phyloP scores from a whole-genome alignment of 73 alveolate genomes.

The Tetrahymena malaccensis region DNA sequence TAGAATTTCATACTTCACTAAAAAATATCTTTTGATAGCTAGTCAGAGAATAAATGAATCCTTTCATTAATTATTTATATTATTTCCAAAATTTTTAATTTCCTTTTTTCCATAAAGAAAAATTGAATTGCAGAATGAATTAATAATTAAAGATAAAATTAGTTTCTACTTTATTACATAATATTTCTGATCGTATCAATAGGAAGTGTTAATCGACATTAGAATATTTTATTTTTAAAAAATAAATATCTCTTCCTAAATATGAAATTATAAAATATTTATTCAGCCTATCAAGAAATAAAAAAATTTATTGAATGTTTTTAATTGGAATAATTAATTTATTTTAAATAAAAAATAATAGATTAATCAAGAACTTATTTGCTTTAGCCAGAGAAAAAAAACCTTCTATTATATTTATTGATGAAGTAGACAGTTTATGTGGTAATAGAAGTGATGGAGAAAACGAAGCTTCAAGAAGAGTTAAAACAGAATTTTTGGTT shows the following conservation, averaged over 20 bases:
- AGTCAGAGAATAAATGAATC: not conserved
- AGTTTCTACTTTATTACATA: too few relatives aligned
- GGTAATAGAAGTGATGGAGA: conserved; percentile 75
- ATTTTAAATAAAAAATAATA: not conserved
- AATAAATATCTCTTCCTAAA: not conserved
- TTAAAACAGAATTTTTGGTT: conserved; percentile 94
- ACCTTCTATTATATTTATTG: conserved; percentile 96
- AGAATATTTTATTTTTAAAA: too few relatives aligned
- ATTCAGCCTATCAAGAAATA: too few relatives aligned
- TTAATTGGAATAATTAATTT: too few relatives aligned
- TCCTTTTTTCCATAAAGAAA: not conserved
- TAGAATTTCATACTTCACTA: not conserved
- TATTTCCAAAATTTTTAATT: too few relatives aligned
- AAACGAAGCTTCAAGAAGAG: conserved; percentile 93
- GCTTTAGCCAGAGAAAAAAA: conserved; percentile 94
- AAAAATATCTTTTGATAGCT: not conserved
- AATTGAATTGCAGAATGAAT: too few relatives aligned
- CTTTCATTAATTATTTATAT: not conserved
- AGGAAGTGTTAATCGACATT: not conserved
- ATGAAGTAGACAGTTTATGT: conserved; percentile 86
- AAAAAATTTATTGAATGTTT: too few relatives aligned
- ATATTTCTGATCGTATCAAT: not conserved
- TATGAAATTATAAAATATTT: too few relatives aligned
- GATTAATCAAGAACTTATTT: conserved; percentile 80
- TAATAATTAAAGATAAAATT: too few relatives aligned